These are phyloP conservation scores for Amanita inopinata DNA, from an alignment of 768 basidiomycete genomes.

Conservation along the genomic window DNA sequence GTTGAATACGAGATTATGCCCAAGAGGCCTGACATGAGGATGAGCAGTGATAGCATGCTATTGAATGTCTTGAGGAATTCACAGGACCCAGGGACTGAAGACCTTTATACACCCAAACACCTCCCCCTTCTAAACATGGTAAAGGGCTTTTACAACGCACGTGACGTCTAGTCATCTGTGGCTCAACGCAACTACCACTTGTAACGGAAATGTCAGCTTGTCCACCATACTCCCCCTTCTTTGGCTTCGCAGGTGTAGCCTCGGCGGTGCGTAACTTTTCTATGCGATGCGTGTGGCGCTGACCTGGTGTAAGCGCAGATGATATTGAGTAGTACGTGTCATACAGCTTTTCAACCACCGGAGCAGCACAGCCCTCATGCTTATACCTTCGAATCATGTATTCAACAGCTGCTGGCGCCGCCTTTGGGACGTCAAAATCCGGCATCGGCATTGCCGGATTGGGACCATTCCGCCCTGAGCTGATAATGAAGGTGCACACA, in stretches of 20 bases:
- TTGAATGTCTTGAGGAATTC: background rate
- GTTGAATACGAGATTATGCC: slow-evolving; percentile 55
- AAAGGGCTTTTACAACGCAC: background rate
- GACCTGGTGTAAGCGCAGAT: too few relatives aligned
- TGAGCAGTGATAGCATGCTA: slow-evolving; percentile 29
- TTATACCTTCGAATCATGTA: slow-evolving; percentile 4
- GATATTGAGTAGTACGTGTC: slow-evolving; percentile 83
- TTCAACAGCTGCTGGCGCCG: slow-evolving; percentile 76
- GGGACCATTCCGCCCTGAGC: slow-evolving; percentile 88
- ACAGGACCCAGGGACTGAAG: background rate
- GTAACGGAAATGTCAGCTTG: slow-evolving; percentile 50
- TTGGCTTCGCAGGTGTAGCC: slow-evolving; percentile 96
- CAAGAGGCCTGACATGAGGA: slow-evolving; percentile 51
- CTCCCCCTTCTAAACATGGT: background rate
- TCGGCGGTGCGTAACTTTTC: slow-evolving; percentile 54
- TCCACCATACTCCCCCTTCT: slow-evolving; percentile 95
- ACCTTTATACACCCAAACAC: slow-evolving; percentile 4
- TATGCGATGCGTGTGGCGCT: background rate
- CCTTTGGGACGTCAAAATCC: slow-evolving; percentile 92
- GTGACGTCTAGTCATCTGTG: background rate
- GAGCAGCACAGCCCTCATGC: slow-evolving; percentile 3
- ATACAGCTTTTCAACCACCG: too few relatives aligned
- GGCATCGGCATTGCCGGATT: slow-evolving; percentile 96
- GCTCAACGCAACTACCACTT: background rate
- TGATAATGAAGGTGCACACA: slow-evolving; percentile 87